Conservation (phyloP, 768 basidiomycete genomes). For the Russula olivacea region DNA sequence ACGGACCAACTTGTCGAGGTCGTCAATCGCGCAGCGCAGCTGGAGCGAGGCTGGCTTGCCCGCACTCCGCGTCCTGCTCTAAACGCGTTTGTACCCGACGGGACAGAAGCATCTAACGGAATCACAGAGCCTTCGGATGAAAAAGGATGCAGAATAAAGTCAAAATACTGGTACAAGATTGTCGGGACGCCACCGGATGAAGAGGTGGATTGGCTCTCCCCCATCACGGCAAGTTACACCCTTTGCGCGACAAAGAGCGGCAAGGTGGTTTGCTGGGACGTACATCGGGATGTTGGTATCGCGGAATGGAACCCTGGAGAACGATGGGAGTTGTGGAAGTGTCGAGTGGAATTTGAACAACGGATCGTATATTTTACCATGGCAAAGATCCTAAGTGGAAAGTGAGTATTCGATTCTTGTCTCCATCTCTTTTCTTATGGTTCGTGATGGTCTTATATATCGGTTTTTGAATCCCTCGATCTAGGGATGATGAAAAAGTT, state of each 20-base stretch:
- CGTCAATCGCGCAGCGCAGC: slow-evolving; percentile 55
- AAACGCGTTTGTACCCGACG: slow-evolving; percentile 27
- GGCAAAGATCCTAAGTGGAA: slow-evolving; percentile 36
- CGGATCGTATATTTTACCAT: slow-evolving; percentile 69
- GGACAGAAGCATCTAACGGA: not conserved
- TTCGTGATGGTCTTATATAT: not conserved
- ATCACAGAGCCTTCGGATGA: slow-evolving; percentile 3
- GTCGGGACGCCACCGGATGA: slow-evolving; percentile 61
- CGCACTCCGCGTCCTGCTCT: slow-evolving; percentile 50
- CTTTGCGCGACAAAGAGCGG: slow-evolving; percentile 75
- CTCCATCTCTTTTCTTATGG: not conserved
- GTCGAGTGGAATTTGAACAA: slow-evolving; percentile 68
- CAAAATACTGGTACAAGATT: slow-evolving; percentile 56
- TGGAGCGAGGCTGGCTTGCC: slow-evolving; percentile 57
- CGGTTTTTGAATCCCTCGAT: not conserved
- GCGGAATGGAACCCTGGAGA: slow-evolving; percentile 63
- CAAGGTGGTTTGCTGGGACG: slow-evolving; percentile 73
- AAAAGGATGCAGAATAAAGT: slow-evolving; percentile 29
- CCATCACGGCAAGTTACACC: slow-evolving; percentile 69
- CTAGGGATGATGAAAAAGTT: slow-evolving; percentile 44
- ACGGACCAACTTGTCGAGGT: slow-evolving; percentile 55
- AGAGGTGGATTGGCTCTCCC: slow-evolving; percentile 71
- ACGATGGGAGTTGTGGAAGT: slow-evolving; percentile 73
- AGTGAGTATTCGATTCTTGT: slow-evolving; percentile 7
- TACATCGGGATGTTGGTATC: slow-evolving; percentile 52